Evolutionary conservation across 2,329 filamentous ascomycete genomes (phyloP).

Genomic region (Calonectria pseudoturangicola): DNA sequence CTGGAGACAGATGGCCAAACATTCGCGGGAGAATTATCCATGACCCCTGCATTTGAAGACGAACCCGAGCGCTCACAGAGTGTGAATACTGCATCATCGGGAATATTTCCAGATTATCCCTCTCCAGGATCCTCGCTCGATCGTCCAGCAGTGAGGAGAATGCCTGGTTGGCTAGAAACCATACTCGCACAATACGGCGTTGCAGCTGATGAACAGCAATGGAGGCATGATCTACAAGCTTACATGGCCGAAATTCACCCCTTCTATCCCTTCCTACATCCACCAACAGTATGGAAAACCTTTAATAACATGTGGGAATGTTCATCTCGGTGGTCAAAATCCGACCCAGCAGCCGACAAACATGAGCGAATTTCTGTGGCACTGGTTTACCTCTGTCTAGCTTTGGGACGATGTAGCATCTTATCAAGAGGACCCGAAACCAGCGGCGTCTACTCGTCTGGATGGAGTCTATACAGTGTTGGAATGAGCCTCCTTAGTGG

Average conservation of each 20-base stretch:
- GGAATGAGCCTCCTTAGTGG: not conserved
- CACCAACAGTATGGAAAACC: conserved; percentile 2
- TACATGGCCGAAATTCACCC: conserved; percentile 9
- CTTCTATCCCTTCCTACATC: conserved; percentile 11
- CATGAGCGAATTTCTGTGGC: not conserved
- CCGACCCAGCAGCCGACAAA: not conserved
- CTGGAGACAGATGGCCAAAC: conserved; percentile 2
- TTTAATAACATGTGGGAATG: conserved; percentile 1
- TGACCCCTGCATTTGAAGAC: conserved; percentile 1
- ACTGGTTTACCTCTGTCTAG: not conserved
- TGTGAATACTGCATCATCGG: not conserved
- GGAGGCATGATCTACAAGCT: not conserved
- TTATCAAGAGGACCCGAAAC: not conserved
- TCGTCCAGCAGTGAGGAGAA: not conserved
- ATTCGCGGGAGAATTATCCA: conserved; percentile 9
- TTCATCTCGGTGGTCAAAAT: not conserved
- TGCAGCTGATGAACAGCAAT: not conserved
- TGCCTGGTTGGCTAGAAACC: not conserved
- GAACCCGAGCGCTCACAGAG: not conserved
- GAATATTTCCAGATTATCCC: not conserved
- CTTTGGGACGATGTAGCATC: not conserved
- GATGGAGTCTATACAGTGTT: conserved; percentile 2
- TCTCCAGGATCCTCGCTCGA: not conserved
- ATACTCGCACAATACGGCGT: not conserved
- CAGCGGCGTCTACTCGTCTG: not conserved